Evolutionary conservation across 1,284 basidiomycete genomes (phyloP), one percentile per base, ranked within the genome.

Genomic region (Tranzscheliella williamsii): DNA sequence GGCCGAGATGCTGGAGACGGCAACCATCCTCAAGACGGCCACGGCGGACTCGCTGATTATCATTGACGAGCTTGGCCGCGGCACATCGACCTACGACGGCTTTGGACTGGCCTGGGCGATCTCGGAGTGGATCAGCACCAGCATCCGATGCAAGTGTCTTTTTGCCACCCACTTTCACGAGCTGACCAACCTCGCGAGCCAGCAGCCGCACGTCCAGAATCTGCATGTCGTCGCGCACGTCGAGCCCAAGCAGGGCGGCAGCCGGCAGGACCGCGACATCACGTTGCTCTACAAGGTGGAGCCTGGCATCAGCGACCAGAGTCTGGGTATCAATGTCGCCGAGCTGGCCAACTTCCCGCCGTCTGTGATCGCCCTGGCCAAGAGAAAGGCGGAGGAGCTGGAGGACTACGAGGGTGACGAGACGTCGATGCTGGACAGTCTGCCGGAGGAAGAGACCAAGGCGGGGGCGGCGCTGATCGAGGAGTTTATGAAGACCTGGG

Each of bases 101-200:
- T 98, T 98, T 72, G 95, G 95, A 11, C 83, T 99, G 1, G 95
- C 95, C 0, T 99, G 94, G 93, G 92, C 94, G 1, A 98, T 98
- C 67, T 94, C 91, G 24, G 95, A 98, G 38, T 88, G 94, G 75
- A 95, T 99, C 58, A 91, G 91, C 1, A 89, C 87, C 2, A 83
- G 90, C 63, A 93, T 97, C 35, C 87, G 95, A 18, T 67, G 65
- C 62, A 75, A 74, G 43, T 71, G 91, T 73, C 82, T 98, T 5
- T 99, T 99, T 72, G 95, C 95, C 0, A 96, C 94, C 0, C 93
- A 98, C 78, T 99, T 97, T 80, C 94, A 98, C 79, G 95, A 99
- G 76, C 82, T 99, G 16, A 98, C 95, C 0, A 86, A 88, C 0
- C 83, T 99, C 11, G 89, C 92, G 42, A 86, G 91, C 76, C 85